phyloP scores from a whole-genome alignment of 371 early-diverging fungal species.

The Phascolomyces articulosus region DNA sequence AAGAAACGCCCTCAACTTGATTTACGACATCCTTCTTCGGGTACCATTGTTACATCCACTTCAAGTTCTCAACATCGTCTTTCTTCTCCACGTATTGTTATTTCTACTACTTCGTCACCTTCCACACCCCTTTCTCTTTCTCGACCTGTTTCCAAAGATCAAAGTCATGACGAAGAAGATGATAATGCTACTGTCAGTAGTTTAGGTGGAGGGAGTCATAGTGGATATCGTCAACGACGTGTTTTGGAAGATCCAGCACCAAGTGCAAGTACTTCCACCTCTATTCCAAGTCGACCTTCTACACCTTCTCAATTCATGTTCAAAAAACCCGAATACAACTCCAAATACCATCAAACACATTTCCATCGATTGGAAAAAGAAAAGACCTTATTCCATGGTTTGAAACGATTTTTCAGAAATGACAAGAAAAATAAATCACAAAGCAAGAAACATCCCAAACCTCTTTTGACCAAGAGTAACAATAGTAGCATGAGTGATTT shows the following conservation, averaged over 20 bases:
- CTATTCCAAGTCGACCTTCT: conserved; percentile 5
- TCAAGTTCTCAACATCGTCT: not conserved
- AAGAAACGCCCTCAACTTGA: not conserved
- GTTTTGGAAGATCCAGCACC: not conserved
- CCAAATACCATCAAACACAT: conserved; percentile 30
- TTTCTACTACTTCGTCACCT: conserved; percentile 16
- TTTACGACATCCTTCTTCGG: not conserved
- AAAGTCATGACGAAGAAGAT: conserved; percentile 6
- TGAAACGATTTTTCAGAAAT: conserved; percentile 42
- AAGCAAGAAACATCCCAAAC: not conserved
- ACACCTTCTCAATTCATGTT: conserved; percentile 37
- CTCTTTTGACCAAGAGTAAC: not conserved
- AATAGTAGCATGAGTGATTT: conserved; percentile 12
- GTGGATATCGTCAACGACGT: not conserved
- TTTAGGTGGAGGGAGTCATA: no score
- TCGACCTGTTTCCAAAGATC: conserved; percentile 12
- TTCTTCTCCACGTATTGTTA: conserved; percentile 14
- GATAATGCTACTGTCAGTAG: not conserved
- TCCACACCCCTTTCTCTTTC: conserved; percentile 19
- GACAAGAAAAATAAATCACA: not conserved
- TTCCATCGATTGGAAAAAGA: conserved; percentile 28
- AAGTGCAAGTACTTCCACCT: not conserved
- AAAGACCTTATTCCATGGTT: conserved; percentile 41
- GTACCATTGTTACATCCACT: not conserved
- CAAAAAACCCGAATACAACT: conserved; percentile 29